Evolutionary conservation across 331 rosid species (phyloP).

Genomic region (Quercus phellos): DNA sequence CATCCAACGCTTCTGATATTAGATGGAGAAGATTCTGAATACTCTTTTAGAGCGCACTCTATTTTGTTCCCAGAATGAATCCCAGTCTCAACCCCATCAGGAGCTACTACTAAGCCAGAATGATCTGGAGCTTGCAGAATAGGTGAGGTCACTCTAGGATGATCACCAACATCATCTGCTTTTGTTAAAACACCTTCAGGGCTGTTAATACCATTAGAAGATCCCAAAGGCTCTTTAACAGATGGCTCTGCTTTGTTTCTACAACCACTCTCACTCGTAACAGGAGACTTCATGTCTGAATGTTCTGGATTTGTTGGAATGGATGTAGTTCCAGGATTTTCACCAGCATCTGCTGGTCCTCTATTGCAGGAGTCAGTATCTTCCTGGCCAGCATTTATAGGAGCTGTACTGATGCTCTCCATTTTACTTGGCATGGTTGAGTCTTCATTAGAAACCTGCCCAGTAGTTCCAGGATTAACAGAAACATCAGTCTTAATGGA

Average conservation of each 20-base stretch:
- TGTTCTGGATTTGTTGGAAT: conserved; percentile 17
- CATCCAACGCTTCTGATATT: conserved; percentile 18
- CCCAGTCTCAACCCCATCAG: conserved; percentile 21
- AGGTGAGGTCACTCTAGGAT: conserved; percentile 24
- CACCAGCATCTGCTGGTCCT: conserved; percentile 23
- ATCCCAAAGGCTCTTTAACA: conserved; percentile 21
- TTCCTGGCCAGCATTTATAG: conserved; percentile 26
- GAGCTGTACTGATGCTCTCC: conserved; percentile 22
- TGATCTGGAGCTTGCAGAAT: conserved; percentile 15
- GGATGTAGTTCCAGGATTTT: conserved; percentile 22
- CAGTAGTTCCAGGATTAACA: conserved; percentile 19
- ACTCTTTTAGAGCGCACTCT: conserved; percentile 5
- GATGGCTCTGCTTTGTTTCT: conserved; percentile 20
- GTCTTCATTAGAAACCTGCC: not conserved
- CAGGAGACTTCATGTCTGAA: conserved; percentile 17
- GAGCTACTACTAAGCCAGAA: conserved; percentile 13
- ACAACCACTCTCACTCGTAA: conserved; percentile 13
- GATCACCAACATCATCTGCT: conserved; percentile 27
- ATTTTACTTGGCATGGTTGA: conserved; percentile 11
- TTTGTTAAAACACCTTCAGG: conserved; percentile 12
- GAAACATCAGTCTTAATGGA: conserved; percentile 22
- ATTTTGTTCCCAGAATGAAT: conserved; percentile 6
- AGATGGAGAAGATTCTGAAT: conserved; percentile 14
- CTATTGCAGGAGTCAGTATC: conserved; percentile 25
- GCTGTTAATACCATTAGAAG: conserved; percentile 18